Evolutionary conservation across 1,139 yeast species (phyloP), one percentile per base, ranked within the genome.

Genomic region (Geotrichum australiense): DNA sequence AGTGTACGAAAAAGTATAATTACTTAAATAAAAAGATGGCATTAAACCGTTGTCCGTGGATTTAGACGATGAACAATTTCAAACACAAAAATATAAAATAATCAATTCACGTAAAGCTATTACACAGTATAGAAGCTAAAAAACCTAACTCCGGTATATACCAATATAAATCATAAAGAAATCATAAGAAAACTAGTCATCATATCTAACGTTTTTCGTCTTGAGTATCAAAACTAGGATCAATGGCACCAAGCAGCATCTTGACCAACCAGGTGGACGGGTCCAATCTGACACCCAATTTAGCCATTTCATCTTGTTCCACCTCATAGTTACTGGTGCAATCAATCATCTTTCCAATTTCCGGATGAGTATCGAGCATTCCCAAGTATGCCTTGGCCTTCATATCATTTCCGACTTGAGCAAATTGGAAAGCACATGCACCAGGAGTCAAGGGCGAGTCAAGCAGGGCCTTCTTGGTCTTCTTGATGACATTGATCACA

Each of bases 301-400:
- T 45, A 14, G 56, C 53, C 61, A 59, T 57, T 46, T 59, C 62
- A 29, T 58, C 62, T 39, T 58, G 60, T 47, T 59, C 63, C 15
- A 53, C 55, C 43, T 58, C 63, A 40, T 52, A 59, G 39, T 52
- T 57, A 42, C 54, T 48, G 5, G 62, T 58, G 41, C 60, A 55
- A 37, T 59, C 63, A 22, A 59, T 61, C 51, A 54, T 47, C 11
- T 39, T 43, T 14, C 63, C 63, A 14, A 58, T 59, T 6, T 50
- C 49, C 10, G 53, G 57, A 37, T 59, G 61, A n/a, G 47, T 39
- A 32, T 59, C 62, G n/a, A 59, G 50, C 42, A 47, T 47, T 14
- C 52, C 49, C 26, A 59, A 43, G 47, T 58, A 59, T 11, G 58
- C 56, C 5, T 62, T 48, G 4, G 63, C 63, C 46, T 56, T 56